Evolutionary conservation across 345 rosid genomes (phyloP).

Genomic region (Eucalyptus caleyi): DNA sequence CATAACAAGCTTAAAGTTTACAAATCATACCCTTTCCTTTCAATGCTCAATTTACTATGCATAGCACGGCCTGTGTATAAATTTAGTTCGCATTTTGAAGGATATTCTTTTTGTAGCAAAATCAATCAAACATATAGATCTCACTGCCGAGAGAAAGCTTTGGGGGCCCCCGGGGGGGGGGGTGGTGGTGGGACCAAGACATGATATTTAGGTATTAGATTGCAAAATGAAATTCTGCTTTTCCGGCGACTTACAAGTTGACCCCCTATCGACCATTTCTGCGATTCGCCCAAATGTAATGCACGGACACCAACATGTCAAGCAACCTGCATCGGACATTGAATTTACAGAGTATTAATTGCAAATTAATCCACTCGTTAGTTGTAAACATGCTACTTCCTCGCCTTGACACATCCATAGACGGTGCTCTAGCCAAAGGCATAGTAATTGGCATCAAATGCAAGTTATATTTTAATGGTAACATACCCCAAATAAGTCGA

Average conservation of each 20-base stretch:
- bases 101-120: neutral
- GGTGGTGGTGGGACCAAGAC: neutral
- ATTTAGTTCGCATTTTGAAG: neutral
- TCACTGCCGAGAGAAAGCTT: neutral
- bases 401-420: neutral
- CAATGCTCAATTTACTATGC: neutral
- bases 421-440: neutral
- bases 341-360: neutral
- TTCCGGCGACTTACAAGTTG: conserved; percentile 17
- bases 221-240: neutral
- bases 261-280: conserved; percentile 60
- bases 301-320: conserved; percentile 72
- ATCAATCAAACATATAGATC: neutral
- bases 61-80: neutral
- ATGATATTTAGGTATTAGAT: neutral
- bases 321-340: conserved; percentile 23
- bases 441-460: neutral
- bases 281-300: conserved; percentile 55
- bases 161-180: accelerated
- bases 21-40: neutral
- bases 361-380: neutral
- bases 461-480: neutral
- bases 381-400: neutral
- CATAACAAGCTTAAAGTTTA: neutral
- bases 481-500: neutral